phyloP scores from a whole-genome alignment of 83 land plant genomes.

The Diphasiastrum complanatum region DNA sequence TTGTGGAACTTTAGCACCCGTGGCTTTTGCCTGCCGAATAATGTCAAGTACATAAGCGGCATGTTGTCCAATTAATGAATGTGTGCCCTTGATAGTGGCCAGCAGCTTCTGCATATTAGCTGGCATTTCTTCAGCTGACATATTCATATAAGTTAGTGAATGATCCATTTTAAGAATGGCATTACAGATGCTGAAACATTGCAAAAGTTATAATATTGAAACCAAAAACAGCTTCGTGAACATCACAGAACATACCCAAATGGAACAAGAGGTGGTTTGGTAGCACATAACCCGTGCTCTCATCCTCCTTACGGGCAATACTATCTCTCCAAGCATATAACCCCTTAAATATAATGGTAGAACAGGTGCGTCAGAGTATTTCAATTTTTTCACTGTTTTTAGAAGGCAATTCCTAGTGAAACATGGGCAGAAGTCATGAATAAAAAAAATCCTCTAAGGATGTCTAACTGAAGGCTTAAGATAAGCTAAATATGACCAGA shows the following conservation, averaged over 20 bases:
- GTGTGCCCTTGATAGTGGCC: constrained; percentile 49
- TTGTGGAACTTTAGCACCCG: constrained; percentile 39
- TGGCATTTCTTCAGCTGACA: constrained; percentile 78
- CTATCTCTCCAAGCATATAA: constrained; percentile 84
- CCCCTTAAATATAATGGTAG: too few species aligned
- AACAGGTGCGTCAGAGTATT: too few species aligned
- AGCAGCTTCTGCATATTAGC: constrained; percentile 41
- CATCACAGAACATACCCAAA: constrained; percentile 43
- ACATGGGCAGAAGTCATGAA: too few species aligned
- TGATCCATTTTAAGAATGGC: background rate
- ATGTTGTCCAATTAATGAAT: constrained; percentile 55
- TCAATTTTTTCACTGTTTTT: too few species aligned
- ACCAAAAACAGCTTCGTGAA: background rate
- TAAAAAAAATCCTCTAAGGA: too few species aligned
- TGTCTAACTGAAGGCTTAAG: too few species aligned
- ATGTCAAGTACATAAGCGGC: constrained; percentile 50
- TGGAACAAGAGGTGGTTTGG: constrained; percentile 76
- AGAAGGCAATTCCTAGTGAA: too few species aligned
- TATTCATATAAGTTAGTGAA: too few species aligned
- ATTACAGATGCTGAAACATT: background rate
- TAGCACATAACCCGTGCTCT: constrained; percentile 87
- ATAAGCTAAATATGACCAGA: too few species aligned
- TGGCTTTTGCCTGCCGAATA: constrained; percentile 45
- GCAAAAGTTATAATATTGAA: background rate
- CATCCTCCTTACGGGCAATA: constrained; percentile 78